These are phyloP conservation scores for Verticillium isaacii DNA, from an alignment of 2,329 filamentous ascomycete genomes.

Conservation along the genomic window DNA sequence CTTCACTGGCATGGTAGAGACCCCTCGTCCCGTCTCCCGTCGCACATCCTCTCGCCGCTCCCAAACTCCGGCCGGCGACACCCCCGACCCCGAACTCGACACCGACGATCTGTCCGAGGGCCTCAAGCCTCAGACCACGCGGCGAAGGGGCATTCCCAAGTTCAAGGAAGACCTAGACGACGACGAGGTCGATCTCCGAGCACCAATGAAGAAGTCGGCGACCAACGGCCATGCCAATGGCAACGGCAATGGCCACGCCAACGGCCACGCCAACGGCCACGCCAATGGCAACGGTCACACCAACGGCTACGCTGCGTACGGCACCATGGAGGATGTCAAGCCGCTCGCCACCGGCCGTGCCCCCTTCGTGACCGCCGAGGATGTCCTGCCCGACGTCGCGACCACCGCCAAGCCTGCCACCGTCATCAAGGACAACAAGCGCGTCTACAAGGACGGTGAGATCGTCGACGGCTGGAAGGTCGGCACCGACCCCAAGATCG, in stretches of 20 bases:
- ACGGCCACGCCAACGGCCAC: constrained; percentile 28
- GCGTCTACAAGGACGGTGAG: constrained; percentile 15
- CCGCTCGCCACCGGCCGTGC: not conserved
- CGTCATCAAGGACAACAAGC: not conserved
- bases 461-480: constrained; percentile 53
- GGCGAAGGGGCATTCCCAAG: constrained; percentile 42
- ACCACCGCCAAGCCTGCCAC: constrained; percentile 11
- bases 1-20: constrained; percentile 58
- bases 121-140: constrained; percentile 12
- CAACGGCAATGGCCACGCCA: constrained; percentile 21
- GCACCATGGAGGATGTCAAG: not conserved
- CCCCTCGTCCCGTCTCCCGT: constrained; percentile 33
- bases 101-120: constrained; percentile 6
- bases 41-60: constrained; percentile 36
- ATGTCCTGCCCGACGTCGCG: not conserved
- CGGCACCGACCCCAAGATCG: constrained; percentile 57
- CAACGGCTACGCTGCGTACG: constrained; percentile 13
- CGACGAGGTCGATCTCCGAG: constrained; percentile 20
- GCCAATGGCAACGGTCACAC: too few species aligned
- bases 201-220: not conserved
- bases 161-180: constrained; percentile 47
- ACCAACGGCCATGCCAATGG: constrained; percentile 17
- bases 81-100: constrained; percentile 21
- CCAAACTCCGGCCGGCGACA: constrained; percentile 37
- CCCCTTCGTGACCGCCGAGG: not conserved